Conservation (phyloP, 2,329 filamentous ascomycete species). For the Aspergillus udagawae region DNA sequence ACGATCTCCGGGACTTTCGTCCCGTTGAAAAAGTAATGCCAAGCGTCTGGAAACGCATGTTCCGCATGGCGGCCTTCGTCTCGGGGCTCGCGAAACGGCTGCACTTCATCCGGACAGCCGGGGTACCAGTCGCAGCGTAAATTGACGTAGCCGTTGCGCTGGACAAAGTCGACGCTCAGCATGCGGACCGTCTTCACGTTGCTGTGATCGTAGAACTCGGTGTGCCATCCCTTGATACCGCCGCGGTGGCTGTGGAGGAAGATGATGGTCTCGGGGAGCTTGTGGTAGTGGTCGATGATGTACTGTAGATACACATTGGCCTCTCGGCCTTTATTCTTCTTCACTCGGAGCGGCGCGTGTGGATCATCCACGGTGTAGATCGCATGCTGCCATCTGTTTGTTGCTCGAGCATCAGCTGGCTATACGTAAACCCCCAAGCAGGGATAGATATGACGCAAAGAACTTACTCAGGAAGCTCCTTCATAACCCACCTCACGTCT, state of each 20-base stretch:
- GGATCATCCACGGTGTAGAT: conserved; percentile 41
- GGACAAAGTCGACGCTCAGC: conserved; percentile 48
- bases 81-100: conserved; percentile 20
- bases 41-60: conserved; percentile 24
- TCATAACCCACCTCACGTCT: conserved; percentile 42
- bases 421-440: background rate
- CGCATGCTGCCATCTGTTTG: conserved; percentile 39
- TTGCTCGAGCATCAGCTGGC: background rate
- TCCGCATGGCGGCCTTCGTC: conserved; percentile 18
- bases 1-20: conserved; percentile 46
- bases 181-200: conserved; percentile 46
- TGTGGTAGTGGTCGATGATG: conserved; percentile 43
- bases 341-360: conserved; percentile 16
- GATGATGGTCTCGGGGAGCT: conserved; percentile 49
- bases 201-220: conserved; percentile 52
- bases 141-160: conserved; percentile 54
- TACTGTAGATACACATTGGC: conserved; percentile 44
- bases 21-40: conserved; percentile 27
- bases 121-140: conserved; percentile 48
- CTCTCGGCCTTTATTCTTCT: conserved; percentile 42
- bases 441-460: background rate
- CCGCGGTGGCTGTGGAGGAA: conserved; percentile 56
- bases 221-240: conserved; percentile 47
- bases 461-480: conserved; percentile 42
- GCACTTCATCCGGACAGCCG: conserved; percentile 33